Conservation (phyloP, 345 rosid genomes). For the Brassica nigra region DNA sequence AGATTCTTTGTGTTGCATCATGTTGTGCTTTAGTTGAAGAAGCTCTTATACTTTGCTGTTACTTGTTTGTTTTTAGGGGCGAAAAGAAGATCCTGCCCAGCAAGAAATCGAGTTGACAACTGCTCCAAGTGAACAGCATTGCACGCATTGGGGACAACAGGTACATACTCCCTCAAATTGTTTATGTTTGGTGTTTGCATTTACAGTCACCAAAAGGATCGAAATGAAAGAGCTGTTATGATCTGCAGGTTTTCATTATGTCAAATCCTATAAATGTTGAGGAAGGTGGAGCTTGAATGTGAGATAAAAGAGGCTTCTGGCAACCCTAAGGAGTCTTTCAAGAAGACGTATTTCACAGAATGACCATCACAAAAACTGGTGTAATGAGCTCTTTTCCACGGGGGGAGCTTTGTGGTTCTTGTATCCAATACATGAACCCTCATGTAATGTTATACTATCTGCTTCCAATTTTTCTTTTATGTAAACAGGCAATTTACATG, state of each 20-base stretch:
- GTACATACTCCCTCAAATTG: constrained; percentile 37
- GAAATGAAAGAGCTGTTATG: not conserved
- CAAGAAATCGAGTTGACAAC: constrained; percentile 84
- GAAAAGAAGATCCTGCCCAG: constrained; percentile 69
- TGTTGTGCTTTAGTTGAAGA: not conserved
- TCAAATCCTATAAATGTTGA: constrained; percentile 49
- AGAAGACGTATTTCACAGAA: constrained; percentile 68
- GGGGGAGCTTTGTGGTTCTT: constrained; percentile 16
- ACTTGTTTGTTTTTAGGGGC: constrained; percentile 54
- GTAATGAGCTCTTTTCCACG: not conserved
- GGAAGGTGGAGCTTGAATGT: constrained; percentile 70
- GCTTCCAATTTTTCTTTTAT: not conserved
- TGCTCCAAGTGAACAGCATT: constrained; percentile 72
- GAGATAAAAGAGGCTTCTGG: constrained; percentile 63
- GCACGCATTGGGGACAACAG: constrained; percentile 99
- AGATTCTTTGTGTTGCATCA: constrained; percentile 18
- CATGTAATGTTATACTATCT: constrained; percentile 23
- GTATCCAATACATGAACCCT: constrained; percentile 17
- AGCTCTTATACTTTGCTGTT: not conserved
- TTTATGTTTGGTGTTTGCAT: not conserved
- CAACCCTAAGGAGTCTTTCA: constrained; percentile 49
- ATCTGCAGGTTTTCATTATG: constrained; percentile 72
- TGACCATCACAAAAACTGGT: constrained; percentile 46
- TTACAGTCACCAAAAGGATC: not conserved
- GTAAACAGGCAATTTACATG: constrained; percentile 15